Base-by-base conservation (phyloP, 2,329 filamentous ascomycete species). In the Fusarium annulatum region DNA sequence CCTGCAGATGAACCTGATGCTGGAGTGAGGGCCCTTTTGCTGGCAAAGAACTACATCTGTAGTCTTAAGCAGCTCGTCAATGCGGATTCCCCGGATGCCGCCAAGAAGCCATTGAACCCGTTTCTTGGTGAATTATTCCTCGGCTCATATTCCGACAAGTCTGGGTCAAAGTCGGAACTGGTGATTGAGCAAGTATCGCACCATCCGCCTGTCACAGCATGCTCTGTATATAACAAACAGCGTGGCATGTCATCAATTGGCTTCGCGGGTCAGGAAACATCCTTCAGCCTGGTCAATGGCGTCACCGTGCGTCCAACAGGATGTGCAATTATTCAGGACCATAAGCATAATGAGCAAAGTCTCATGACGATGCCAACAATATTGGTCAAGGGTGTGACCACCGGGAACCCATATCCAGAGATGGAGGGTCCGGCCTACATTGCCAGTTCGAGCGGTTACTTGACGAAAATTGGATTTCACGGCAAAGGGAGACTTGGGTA, bases 61-160 rank as follows among this genome's bases (percentile, higher is more conserved):
- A 69, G 67, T 36, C 15, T 69, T 3, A 69, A 69, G 7, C 65
- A 69, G 4, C 65, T 69, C 1, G 67, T 69, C 18, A 48, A 23
- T 6, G 67, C 67, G 26, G 67, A 69, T 15, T 58, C 67, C 0
- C 51, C 61, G 21, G 59, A 69, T 19, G 58, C 51, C 1, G 58
- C 43, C 51, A 86, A 86, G 77, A 88, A 88, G 71, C 86, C 86
- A 4, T 81, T 88, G 15, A 88, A 88, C 62, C 86, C 86, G 6
- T 88, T 88, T 63, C 79, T 88, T 0, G 86, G 86, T 28, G 86
- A 88, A 78, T 63, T 88, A 1, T 88, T 87, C 70, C 67, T 88
- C 7, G 84, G 82, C 0, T 78, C 78, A 0, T 85, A 82, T 79
- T 80, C 76, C 1, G 79, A 84, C 39, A 65, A 62, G 19, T 49